Conservation (phyloP, 2,329 filamentous ascomycete genomes). For the Ascochyta lentis region DNA sequence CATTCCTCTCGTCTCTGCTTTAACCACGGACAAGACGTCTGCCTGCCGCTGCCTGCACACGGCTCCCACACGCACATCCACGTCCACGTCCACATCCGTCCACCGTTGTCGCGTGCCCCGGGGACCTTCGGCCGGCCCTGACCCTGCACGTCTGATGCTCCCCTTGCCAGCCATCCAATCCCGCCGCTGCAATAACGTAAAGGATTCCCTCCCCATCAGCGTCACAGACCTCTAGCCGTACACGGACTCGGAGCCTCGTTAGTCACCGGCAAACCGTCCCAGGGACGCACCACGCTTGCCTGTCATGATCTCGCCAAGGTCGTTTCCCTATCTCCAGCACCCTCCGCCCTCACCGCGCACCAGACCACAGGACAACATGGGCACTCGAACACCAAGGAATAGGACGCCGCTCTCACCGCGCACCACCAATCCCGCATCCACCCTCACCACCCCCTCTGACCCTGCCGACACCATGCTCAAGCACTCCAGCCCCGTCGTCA, state of each 20-base stretch:
- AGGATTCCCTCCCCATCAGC: conserved; percentile 32
- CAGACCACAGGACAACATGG: conserved; percentile 39
- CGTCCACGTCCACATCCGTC: background rate
- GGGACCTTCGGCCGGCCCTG: conserved; percentile 30
- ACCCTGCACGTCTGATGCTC: conserved; percentile 40
- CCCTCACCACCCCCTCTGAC: conserved; percentile 13
- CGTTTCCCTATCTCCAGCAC: conserved; percentile 51
- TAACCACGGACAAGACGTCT: background rate
- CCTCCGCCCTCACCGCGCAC: conserved; percentile 44
- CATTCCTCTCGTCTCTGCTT: conserved; percentile 4
- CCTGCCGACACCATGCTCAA: conserved; percentile 33
- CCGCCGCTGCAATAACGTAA: conserved; percentile 48
- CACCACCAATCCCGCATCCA: conserved; percentile 20
- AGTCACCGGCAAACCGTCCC: conserved; percentile 38
- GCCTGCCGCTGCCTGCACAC: background rate
- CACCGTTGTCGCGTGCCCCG: conserved; percentile 21
- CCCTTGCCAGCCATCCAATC: conserved; percentile 41
- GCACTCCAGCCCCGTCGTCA: conserved; percentile 52
- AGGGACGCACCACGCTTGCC: conserved; percentile 20
- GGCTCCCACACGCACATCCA: background rate
- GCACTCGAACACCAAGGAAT: conserved; percentile 31
- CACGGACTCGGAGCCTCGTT: conserved; percentile 24
- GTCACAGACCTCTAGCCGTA: conserved; percentile 35
- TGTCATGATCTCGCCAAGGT: conserved; percentile 56
- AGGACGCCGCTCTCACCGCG: conserved; percentile 25